Evolutionary conservation across 2,329 filamentous ascomycete genomes (phyloP).

Genomic region (Metarhizium rileyi): DNA sequence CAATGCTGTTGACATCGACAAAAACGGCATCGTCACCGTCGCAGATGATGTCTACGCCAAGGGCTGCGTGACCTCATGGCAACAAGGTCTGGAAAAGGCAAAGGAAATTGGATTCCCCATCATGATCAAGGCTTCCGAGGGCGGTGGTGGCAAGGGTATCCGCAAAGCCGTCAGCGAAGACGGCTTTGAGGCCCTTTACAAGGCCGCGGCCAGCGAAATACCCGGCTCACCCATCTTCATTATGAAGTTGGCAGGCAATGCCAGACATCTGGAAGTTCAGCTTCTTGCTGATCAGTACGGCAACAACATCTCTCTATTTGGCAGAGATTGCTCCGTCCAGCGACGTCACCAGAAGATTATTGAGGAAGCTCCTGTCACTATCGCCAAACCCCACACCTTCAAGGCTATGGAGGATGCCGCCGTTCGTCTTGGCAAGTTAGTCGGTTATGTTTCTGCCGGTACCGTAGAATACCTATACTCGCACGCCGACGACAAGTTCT

Average conservation of each 20-base stretch:
- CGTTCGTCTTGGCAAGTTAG: constrained; percentile 83
- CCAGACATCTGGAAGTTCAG: constrained; percentile 94
- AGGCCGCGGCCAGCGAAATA: constrained; percentile 93
- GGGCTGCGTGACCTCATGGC: constrained; percentile 80
- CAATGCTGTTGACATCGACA: constrained; percentile 66
- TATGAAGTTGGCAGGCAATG: constrained; percentile 98
- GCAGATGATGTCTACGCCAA: constrained; percentile 75
- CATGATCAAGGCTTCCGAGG: constrained; percentile 99
- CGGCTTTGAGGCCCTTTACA: constrained; percentile 79
- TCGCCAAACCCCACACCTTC: constrained; percentile 84
- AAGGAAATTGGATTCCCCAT: constrained; percentile 93
- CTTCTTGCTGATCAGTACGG: constrained; percentile 97
- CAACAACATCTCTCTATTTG: constrained; percentile 98
- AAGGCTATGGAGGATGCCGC: constrained; percentile 94
- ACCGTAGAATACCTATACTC: constrained; percentile 99
- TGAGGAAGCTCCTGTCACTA: constrained; percentile 95
- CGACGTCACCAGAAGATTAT: constrained; percentile 99
- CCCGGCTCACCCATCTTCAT: constrained; percentile 99
- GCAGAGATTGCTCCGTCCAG: constrained; percentile 97
- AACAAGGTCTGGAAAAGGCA: constrained; percentile 83
- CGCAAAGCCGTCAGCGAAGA: constrained; percentile 84
- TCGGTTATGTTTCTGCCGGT: constrained; percentile 97
- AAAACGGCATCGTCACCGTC: constrained; percentile 84
- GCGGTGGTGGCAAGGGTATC: constrained; percentile 98
- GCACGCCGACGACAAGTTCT: constrained; percentile 95